Conservation (phyloP, 2,329 filamentous ascomycete species). For the Calonectria pauciramosa region DNA sequence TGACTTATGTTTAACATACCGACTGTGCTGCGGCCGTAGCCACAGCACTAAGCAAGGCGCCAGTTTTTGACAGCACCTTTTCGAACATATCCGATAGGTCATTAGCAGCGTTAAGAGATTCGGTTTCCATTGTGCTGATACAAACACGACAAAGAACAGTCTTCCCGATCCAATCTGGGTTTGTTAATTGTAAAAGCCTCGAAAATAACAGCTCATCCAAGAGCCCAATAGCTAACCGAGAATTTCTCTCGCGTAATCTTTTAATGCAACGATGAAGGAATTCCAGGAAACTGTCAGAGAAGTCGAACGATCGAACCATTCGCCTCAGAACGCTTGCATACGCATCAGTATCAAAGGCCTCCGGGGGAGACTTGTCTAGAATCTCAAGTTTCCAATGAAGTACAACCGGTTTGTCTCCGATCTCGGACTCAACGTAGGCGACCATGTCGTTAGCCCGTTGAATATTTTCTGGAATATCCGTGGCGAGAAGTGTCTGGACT, state of each 20-base stretch:
- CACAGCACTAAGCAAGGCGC: slow-evolving; percentile 66
- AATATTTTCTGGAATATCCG: slow-evolving; percentile 58
- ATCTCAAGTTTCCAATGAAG: slow-evolving; percentile 78
- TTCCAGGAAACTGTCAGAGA: slow-evolving; percentile 75
- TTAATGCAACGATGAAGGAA: slow-evolving; percentile 77
- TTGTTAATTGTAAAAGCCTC: slow-evolving; percentile 65
- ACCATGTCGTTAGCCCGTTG: slow-evolving; percentile 70
- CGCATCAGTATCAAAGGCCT: slow-evolving; percentile 61
- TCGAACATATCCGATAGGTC: slow-evolving; percentile 45
- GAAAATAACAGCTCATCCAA: slow-evolving; percentile 75
- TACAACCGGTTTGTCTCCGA: slow-evolving; percentile 75
- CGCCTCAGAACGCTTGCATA: slow-evolving; percentile 69
- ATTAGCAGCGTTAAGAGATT: slow-evolving; percentile 43
- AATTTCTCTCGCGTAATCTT: slow-evolving; percentile 70
- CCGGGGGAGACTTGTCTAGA: slow-evolving; percentile 63
- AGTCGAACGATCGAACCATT: slow-evolving; percentile 72
- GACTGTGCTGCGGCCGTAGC: slow-evolving; percentile 78
- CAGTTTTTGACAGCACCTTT: slow-evolving; percentile 56
- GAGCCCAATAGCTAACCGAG: slow-evolving; percentile 61
- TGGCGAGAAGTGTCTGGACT: slow-evolving; percentile 67
- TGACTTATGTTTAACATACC: slow-evolving; percentile 56
- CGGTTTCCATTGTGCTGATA: slow-evolving; percentile 67
- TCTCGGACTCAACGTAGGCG: slow-evolving; percentile 71
- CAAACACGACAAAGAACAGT: slow-evolving; percentile 77
- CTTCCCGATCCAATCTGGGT: slow-evolving; percentile 75